Evolutionary conservation across 805 yeast species (phyloP).

Genomic region (Hanseniaspora thailandica): DNA sequence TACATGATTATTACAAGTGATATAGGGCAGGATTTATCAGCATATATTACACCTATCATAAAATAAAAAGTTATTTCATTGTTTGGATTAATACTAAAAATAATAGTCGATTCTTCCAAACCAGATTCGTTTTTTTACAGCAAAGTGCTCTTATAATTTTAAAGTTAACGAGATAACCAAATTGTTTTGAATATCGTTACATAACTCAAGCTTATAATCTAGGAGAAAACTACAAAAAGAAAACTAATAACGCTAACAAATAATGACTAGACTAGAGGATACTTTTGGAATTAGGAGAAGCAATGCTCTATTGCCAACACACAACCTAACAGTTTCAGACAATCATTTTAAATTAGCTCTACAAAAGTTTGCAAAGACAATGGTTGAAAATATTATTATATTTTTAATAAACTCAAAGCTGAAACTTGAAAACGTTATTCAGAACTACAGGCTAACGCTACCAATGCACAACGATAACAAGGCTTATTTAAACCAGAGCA

Average conservation of each 20-base stretch:
- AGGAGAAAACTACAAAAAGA: neutral
- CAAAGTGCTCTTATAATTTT: too few species aligned
- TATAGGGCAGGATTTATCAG: too few species aligned
- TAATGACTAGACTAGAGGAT: neutral
- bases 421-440: neutral
- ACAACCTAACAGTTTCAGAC: neutral
- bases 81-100: too few species aligned
- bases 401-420: neutral
- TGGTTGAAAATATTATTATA: neutral
- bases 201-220: too few species aligned
- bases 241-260: neutral
- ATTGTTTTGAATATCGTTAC: too few species aligned
- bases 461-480: neutral
- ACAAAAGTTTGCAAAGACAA: neutral
- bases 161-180: too few species aligned
- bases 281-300: neutral
- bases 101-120: too few species aligned
- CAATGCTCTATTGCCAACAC: neutral
- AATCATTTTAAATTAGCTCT: neutral
- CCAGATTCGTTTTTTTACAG: too few species aligned
- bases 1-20: too few species aligned
- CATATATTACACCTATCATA: too few species aligned
- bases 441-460: neutral
- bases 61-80: too few species aligned
- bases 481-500: neutral